phyloP scores from a whole-genome alignment of 2,329 filamentous ascomycete genomes.

The Sphaerulina vaccinii region DNA sequence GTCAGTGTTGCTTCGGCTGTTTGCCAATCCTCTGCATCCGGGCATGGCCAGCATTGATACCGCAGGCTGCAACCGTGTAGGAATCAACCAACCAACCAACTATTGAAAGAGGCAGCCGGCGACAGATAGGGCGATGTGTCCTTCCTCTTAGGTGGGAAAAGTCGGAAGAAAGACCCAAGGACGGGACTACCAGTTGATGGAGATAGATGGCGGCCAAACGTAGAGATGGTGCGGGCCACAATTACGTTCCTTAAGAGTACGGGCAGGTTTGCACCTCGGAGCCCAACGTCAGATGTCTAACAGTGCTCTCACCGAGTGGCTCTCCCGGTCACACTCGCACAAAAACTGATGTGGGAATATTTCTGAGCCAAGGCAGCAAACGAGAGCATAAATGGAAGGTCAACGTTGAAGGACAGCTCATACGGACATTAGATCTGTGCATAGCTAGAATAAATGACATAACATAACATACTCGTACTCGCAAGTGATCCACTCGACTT shows the following conservation, averaged over 20 bases:
- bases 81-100: constrained; percentile 9
- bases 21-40: constrained; percentile 10
- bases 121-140: neutral
- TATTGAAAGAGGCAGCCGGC: neutral
- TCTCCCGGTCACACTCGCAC: neutral
- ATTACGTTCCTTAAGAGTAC: constrained; percentile 3
- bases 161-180: neutral
- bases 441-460: neutral
- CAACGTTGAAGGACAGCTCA: neutral
- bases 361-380: neutral
- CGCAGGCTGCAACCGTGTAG: constrained; percentile 16
- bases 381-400: neutral
- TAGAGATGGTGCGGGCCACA: neutral
- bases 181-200: neutral
- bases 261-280: neutral
- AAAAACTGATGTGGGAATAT: neutral
- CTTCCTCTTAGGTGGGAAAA: neutral
- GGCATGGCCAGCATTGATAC: constrained; percentile 10
- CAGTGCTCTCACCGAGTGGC: neutral
- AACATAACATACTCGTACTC: neutral
- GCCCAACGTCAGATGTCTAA: neutral
- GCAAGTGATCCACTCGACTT: too few species aligned
- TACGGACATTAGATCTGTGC: neutral
- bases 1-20: constrained; percentile 11
- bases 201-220: neutral